phyloP scores from a whole-genome alignment of 169 alveolate genomes.

The Toxoplasma gondii region DNA sequence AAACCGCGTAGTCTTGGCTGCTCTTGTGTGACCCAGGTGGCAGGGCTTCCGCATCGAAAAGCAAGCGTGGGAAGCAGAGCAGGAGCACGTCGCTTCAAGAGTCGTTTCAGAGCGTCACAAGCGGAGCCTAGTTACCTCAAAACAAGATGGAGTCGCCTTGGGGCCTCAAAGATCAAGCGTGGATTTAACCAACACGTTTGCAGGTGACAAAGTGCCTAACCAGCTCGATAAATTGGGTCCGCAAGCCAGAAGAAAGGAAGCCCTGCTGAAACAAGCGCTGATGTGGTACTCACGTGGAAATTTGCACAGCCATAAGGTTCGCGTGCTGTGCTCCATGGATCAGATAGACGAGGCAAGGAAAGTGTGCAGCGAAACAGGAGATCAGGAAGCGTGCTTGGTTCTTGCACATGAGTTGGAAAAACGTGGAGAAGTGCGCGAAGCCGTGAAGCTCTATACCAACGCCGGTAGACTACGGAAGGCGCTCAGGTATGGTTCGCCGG shows the following conservation, averaged over 20 bases:
- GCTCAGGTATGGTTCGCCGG: conserved; percentile 79
- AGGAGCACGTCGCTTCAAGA: not conserved
- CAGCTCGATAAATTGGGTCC: not conserved
- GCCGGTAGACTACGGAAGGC: conserved; percentile 83
- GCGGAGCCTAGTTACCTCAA: no score
- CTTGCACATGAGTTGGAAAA: conserved; percentile 22
- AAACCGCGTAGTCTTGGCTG: no score
- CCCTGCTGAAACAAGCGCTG: not conserved
- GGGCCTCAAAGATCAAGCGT: no score
- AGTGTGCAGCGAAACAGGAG: conserved; percentile 78
- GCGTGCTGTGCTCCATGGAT: conserved; percentile 63
- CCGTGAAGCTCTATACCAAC: conserved; percentile 82
- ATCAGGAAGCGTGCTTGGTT: conserved; percentile 62
- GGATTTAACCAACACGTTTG: no score
- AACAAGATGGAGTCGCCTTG: no score
- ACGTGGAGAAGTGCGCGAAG: conserved; percentile 83
- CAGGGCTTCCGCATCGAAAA: not conserved
- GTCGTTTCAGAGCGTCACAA: not conserved
- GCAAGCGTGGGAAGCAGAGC: not conserved
- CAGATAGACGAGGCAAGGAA: conserved; percentile 88
- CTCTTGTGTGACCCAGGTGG: not conserved
- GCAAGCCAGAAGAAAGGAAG: not conserved
- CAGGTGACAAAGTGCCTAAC: no score
- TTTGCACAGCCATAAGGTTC: not conserved
- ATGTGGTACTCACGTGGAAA: conserved; percentile 11